Base-by-base conservation (phyloP, 345 rosid species). In the Arabidopsis suecica region DNA sequence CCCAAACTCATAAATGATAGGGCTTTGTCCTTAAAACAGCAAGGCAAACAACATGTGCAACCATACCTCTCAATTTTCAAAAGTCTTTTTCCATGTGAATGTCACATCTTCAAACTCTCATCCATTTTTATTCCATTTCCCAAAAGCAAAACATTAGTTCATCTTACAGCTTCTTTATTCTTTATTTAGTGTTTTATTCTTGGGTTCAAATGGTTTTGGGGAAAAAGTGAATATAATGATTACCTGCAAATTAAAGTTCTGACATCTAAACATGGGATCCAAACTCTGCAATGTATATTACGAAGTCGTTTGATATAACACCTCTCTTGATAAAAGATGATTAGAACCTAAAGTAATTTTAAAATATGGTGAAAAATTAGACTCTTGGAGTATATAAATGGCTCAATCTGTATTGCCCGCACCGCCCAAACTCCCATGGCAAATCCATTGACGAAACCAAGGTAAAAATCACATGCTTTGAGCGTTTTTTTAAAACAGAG, bases 41-140 rank as follows among this genome's bases (percentile, higher is more conserved):
- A 64, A 77, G 71, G 66, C 80, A 77, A 63, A 37, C 67, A 12
- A 70, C 76, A 77, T 77, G 80, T 77, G 76, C 80, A 70, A 70
- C 80, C 80, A 77, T 77, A 68, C 76, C 30, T 69, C 65, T 23
- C 23, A n/a, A 42, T 53, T 54, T 54, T 62, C 64, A 13, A 69
- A 45, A 48, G 67, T 18, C 54, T 56, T 25, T 62, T 69, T 70
- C 80, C 80, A 77, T 77, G 80, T 77, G 80, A 64, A 55, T 42
- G 76, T 77, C 76, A 70, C 71, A 77, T 77, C 80, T 75, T 30
- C 60, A 34, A 42, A 44, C 63, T 54, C 65, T 28, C 38, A 49
- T 48, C 61, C 56, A 55, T 9, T 56, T 56, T 53, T 36, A 49
- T 22, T 74, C 48, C 58, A 23, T 50, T 32, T 51, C 33, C 10